These are phyloP conservation scores for Ascochyta fabae DNA, from an alignment of 2,329 filamentous ascomycete species.

Conservation along the genomic window DNA sequence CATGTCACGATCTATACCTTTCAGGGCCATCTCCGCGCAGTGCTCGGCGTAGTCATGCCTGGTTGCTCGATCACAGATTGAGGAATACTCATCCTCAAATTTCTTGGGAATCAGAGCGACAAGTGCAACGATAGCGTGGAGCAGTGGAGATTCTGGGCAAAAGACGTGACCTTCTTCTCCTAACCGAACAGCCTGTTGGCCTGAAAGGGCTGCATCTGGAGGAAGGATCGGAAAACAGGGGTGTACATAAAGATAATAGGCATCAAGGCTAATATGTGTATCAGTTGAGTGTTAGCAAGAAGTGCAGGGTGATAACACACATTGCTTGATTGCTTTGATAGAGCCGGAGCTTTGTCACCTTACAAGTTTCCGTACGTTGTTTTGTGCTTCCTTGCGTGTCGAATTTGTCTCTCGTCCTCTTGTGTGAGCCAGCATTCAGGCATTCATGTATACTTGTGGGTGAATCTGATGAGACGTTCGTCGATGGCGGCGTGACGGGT, in stretches of 20 bases:
- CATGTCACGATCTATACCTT: conserved; percentile 8
- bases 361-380: neutral
- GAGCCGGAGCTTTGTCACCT: neutral
- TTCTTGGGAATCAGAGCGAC: neutral
- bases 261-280: conserved; percentile 1
- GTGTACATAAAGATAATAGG: conserved; percentile 10
- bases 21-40: neutral
- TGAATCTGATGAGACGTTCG: neutral
- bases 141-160: conserved; percentile 1
- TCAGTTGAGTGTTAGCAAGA: neutral
- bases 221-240: conserved; percentile 11
- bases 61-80: neutral
- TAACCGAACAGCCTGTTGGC: neutral
- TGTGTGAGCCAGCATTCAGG: neutral
- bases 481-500: conserved; percentile 4
- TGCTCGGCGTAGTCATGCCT: neutral
- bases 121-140: conserved; percentile 5
- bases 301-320: neutral
- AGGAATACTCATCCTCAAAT: neutral
- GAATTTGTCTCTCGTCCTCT: neutral
- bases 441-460: neutral
- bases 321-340: neutral
- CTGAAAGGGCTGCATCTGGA: neutral
- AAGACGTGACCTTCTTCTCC: neutral
- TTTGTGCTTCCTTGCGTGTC: neutral